Evolutionary conservation across 2,329 filamentous ascomycete genomes (phyloP).

Genomic region (Curvularia sp.): DNA sequence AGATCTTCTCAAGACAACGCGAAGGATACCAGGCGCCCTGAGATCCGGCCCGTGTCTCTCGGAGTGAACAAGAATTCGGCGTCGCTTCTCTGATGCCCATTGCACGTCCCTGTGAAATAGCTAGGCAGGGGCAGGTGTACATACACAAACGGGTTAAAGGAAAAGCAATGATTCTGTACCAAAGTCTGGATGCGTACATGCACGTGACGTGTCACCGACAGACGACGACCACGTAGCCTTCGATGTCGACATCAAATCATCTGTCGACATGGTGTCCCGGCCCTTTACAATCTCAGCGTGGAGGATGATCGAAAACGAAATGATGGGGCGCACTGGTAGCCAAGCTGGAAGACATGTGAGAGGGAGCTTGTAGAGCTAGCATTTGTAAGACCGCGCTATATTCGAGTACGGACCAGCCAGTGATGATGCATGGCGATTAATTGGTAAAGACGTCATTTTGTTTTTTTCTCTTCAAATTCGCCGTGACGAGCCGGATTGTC

Average conservation of each 20-base stretch:
- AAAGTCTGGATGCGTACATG: neutral
- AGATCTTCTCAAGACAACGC: neutral
- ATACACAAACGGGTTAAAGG: neutral
- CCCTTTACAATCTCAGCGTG: too few relatives aligned
- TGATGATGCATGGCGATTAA: neutral
- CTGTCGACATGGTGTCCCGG: neutral
- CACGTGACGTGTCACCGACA: constrained; percentile 3
- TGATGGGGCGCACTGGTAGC: neutral
- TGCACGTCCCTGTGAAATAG: neutral
- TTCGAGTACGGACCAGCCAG: neutral
- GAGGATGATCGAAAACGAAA: neutral
- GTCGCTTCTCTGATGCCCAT: neutral
- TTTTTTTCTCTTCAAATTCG: neutral
- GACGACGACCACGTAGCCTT: constrained; percentile 1
- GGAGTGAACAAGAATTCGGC: neutral
- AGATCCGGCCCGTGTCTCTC: neutral
- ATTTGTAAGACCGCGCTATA: neutral
- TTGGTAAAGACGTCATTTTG: neutral
- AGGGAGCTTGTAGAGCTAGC: neutral
- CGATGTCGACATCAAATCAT: neutral
- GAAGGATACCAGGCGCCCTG: neutral
- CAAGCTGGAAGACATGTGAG: neutral
- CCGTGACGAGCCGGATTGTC: neutral
- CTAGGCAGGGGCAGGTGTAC: neutral
- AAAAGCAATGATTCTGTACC: neutral